Evolutionary conservation across 1,284 basidiomycete species (phyloP), one percentile per base, ranked within the genome.

Genomic region (Marasmius oreades): DNA sequence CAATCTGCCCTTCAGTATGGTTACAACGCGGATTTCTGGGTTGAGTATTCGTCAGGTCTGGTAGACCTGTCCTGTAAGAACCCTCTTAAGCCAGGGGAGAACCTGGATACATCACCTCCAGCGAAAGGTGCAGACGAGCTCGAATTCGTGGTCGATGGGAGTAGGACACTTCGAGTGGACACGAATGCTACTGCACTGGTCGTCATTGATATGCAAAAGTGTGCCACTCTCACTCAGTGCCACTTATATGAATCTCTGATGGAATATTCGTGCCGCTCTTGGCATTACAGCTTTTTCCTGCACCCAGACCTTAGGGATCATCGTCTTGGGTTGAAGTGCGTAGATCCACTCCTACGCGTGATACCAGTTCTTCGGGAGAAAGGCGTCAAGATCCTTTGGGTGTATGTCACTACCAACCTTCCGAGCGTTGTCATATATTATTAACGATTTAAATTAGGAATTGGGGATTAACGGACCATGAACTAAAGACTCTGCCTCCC

Each of bases 201-300:
- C 23, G 75, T 88, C 33, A 77, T 88, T 57, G 86, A 88, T 65
- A 88, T 88, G 86, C 86, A 88, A 66, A 88, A 88, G 86, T 86
- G 62, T 59, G 76, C 55, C 20, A 14, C 10, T 46, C 20, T 34
- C 20, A 42, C 31, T 53, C n/a, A 7, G 39, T 42, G 8, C 18
- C 28, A 39, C 34, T 18, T 20, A 28, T 18, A 50, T 31, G 31
- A 10, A 36, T 33, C 16, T 12, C 24, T 43, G 4, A 28, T 28
- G 28, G 7, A 47, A 20, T 34, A 33, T 20, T 43, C 50, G 23
- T n/a, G 55, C 57, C 44, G 1, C 26, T 22, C 6, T 22, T 42
- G 18, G 28, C 22, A 55, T 45, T 47, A 46, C 55, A 85, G 84
- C 70, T 87, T 77, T 69, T 86, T 88, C 68, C 71, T 88, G 42